Evolutionary conservation across 2,329 filamentous ascomycete species (phyloP).

Genomic region (Pseudogymnoascus sp.): DNA sequence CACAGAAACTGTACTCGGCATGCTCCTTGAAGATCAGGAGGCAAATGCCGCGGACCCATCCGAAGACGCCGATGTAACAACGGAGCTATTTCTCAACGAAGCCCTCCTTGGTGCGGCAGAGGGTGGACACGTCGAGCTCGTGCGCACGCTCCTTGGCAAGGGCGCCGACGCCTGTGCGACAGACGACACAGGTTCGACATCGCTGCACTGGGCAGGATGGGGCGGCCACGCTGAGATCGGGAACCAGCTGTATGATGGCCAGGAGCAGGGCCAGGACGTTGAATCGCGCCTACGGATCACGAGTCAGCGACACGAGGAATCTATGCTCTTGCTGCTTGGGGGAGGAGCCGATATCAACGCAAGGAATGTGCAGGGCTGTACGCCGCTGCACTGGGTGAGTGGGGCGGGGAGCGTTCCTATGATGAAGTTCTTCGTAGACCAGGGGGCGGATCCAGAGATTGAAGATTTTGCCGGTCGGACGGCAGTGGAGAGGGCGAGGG

Average conservation of each 20-base stretch:
- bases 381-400: neutral
- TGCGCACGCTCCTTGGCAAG: neutral
- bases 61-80: neutral
- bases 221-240: neutral
- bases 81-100: neutral
- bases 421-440: slow-evolving; percentile 1
- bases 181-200: neutral
- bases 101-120: neutral
- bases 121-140: neutral
- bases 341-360: neutral
- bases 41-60: neutral
- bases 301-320: neutral
- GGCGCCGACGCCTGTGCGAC: neutral
- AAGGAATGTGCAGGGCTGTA: neutral
- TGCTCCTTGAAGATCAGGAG: neutral
- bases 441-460: neutral
- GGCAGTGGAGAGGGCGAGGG: neutral
- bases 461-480: neutral
- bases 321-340: neutral
- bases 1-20: neutral
- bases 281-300: neutral
- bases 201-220: neutral
- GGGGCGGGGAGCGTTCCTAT: neutral
- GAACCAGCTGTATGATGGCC: neutral
- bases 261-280: neutral